phyloP scores from a whole-genome alignment of 164 flowering plant species.

The Stephania japonica region DNA sequence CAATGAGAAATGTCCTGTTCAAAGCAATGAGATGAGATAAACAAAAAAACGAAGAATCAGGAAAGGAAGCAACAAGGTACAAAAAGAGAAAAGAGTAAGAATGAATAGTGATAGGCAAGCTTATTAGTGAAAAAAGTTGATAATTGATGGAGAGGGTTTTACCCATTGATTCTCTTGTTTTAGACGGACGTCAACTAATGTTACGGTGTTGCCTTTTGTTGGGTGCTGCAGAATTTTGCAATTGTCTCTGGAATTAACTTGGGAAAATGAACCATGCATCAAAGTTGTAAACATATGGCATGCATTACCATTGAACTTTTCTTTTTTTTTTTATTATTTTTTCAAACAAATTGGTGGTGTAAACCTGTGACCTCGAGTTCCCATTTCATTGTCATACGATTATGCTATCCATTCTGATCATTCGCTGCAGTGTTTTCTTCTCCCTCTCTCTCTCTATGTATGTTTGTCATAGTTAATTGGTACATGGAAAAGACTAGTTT shows the following conservation, averaged over 20 bases:
- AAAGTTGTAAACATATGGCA: background rate
- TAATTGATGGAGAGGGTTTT: background rate
- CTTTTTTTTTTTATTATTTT: too few relatives aligned
- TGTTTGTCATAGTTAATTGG: background rate
- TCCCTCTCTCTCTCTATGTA: background rate
- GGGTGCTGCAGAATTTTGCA: background rate
- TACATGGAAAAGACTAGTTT: background rate
- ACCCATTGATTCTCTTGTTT: background rate
- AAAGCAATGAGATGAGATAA: background rate
- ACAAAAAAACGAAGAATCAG: background rate
- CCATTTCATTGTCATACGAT: background rate
- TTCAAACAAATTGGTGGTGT: background rate
- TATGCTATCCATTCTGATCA: background rate
- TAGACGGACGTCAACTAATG: background rate
- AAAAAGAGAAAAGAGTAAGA: background rate
- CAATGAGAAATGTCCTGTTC: background rate
- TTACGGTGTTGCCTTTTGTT: constrained; percentile 1
- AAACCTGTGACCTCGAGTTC: background rate
- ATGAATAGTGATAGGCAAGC: background rate
- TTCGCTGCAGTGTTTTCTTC: background rate
- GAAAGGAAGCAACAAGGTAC: background rate
- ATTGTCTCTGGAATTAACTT: background rate
- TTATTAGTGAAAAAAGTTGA: background rate
- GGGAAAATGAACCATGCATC: background rate
- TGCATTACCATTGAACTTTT: background rate